Evolutionary conservation across 805 yeast species (phyloP), one percentile per base, ranked within the genome.

Genomic region (Kazachstania kunashirensis): DNA sequence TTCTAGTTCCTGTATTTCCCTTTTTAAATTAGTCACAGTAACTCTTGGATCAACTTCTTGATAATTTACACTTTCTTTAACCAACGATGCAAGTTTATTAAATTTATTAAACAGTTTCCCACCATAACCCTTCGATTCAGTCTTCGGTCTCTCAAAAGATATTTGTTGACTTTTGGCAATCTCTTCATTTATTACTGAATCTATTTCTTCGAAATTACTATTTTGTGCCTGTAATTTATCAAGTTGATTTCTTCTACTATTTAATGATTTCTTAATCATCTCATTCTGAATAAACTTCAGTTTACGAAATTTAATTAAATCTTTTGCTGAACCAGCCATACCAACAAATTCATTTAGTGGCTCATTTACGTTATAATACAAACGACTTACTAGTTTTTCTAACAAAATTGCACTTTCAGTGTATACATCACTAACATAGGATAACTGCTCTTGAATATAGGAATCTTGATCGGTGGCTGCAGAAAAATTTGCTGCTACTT

Each of bases 291-390:
- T 32, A 13, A 37, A 37, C 37, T 59, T 59, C 27, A 56, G 31
- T 32, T 45, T 59, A 11, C 60, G 47, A 41, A 48, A 59, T 28
- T 51, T 50, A 13, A 59, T 43, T 28, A 59, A 35, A 29, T 55
- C 54, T 36, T 53, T 46, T 4, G 53, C 55, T 2, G 61, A 52
- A 2, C 51, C 52, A 2, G 61, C 55, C 51, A 53, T 47, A 20
- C 46, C 51, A 10, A 51, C 58, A 9, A 50, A 44, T 25, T 58
- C 63, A 41, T 52, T 49, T 14, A 58, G 43, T 6, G 59, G 57
- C 34, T 58, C 63, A 36, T 52, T 45, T 20, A 58, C 46, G 34
- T 56, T 55, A 42, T 55, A 57, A 35, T 57, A 55, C 14, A 57
- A 38, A 16, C 43, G 39, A 12, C 57, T 56, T 5, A 53, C 61